Evolutionary conservation across 208 protist species (phyloP).

Genomic region (Acanthamoeba royreba): DNA sequence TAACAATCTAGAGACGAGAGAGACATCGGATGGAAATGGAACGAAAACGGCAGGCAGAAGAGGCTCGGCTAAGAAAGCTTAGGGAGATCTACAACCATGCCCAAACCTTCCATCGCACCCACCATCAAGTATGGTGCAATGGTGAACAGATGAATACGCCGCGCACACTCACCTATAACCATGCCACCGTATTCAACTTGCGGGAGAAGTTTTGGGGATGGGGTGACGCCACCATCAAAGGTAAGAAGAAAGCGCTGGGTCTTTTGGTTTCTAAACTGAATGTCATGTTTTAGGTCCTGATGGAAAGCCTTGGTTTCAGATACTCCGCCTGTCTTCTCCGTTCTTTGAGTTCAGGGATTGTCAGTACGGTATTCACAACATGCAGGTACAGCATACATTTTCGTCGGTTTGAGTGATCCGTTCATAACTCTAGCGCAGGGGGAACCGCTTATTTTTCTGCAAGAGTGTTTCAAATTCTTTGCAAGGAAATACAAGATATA

Average conservation of each 20-base stretch:
- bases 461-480: constrained; percentile 15
- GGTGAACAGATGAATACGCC: not conserved
- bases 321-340: not conserved
- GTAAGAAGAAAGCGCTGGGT: not conserved
- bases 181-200: not conserved
- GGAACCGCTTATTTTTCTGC: not conserved
- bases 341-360: not conserved
- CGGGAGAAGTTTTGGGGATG: constrained; percentile 17
- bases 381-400: not conserved
- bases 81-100: not conserved
- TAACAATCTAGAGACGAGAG: not conserved
- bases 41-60: not conserved
- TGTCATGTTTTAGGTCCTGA: not conserved
- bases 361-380: not conserved
- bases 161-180: not conserved
- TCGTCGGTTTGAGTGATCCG: no score
- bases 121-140: not conserved
- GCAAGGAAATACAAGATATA: constrained; percentile 3
- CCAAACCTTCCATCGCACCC: not conserved
- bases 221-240: not conserved
- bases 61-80: not conserved
- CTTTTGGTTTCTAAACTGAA: not conserved
- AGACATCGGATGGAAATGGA: not conserved
- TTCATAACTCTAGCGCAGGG: not conserved
- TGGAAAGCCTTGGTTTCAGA: constrained; percentile 19